phyloP scores from a whole-genome alignment of 257 asterid genomes.

The Avicennia marina region DNA sequence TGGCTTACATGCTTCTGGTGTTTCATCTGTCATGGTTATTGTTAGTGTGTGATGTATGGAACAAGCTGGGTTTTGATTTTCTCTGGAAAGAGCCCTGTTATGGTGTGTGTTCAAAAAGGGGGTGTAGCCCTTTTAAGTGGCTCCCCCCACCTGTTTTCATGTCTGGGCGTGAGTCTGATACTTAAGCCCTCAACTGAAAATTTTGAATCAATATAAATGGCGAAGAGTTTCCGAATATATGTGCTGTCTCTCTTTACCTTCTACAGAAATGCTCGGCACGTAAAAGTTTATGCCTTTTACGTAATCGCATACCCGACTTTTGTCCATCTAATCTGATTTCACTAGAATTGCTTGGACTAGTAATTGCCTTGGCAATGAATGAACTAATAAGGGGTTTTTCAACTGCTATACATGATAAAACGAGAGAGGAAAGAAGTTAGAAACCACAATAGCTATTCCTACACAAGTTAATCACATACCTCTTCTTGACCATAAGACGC shows the following conservation, averaged over 20 bases:
- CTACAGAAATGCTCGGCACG: neutral
- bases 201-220: slow-evolving; percentile 30
- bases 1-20: slow-evolving; percentile 27
- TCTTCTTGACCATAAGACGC: slow-evolving; percentile 12
- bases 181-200: slow-evolving; percentile 3
- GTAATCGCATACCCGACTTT: no score
- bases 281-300: neutral
- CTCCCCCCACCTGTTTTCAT: slow-evolving; percentile 37
- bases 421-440: no score
- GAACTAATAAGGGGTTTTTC: no score
- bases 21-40: slow-evolving; percentile 44
- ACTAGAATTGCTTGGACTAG: no score
- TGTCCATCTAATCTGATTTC: no score
- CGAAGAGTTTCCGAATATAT: slow-evolving; percentile 8
- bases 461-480: neutral
- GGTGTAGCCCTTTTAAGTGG: slow-evolving; percentile 63
- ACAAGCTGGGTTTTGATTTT: slow-evolving; percentile 6
- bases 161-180: neutral
- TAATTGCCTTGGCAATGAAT: no score
- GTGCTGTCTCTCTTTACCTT: no score
- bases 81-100: slow-evolving; percentile 3
- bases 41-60: neutral
- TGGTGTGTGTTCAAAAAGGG: slow-evolving; percentile 32
- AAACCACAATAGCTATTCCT: no score
- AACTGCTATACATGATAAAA: no score